Evolutionary conservation across 225 moss, liverwort and hornwort genomes (phyloP), one percentile per base, ranked within the genome.

Genomic region (Straminergon stramineum): DNA sequence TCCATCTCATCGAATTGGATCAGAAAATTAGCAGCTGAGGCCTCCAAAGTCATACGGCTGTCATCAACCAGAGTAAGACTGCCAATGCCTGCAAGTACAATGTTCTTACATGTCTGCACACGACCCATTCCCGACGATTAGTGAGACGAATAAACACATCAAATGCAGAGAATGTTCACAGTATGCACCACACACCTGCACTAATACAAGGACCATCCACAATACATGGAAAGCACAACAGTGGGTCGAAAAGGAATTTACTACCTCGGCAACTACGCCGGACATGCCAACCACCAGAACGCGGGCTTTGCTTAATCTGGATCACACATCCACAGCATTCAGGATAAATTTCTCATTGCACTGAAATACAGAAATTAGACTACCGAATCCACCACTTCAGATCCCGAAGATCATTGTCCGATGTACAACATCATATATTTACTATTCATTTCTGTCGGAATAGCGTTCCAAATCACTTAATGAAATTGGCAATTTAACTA

Each of bases 221-320:
- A 37, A 58, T 17, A 56, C 32, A 32, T 16, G 55, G 48, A 67
- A 70, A 68, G 61, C 39, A 88, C 61, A 75, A 89, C 28, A 68
- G 69, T 43, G 51, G 17, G 41, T 51, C n/a, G 75, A 35, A 61
- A 87, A 69, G 57, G 51, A 61, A 64, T 84, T 76, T 56, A 55
- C 77, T 94, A 99, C 99, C 99, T 99, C 99, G n/a, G 97, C 99
- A 89, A 95, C 92, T 62, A 97, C 97, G 71, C 99, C 99, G 85
- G 95, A 95, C 83, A 97, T 92, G 84, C 97, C 97, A 86, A 97
- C 93, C 74, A 96, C 96, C 93, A 99, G 90, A 85, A 99, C 95
- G 80, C 99, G 99, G 87, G 97, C 96, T 95, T 95, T 99, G 93
- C 99, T 96, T 89, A 99, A 93, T 91, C 99, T 99, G 94, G 57